Base-by-base conservation (phyloP, 2,329 filamentous ascomycete genomes). In the Penicillium sp. region DNA sequence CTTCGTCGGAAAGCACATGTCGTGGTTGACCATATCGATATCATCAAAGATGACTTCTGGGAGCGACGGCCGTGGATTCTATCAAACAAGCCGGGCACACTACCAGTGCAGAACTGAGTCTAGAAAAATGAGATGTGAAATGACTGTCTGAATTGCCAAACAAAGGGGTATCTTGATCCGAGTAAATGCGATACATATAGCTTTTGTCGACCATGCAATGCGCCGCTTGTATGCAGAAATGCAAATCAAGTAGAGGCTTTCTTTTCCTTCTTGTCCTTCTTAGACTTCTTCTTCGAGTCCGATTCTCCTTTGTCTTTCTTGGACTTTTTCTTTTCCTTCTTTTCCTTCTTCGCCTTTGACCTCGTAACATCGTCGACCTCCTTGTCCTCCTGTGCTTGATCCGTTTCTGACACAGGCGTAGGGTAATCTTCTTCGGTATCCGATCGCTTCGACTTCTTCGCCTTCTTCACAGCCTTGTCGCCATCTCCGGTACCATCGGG, bases 21-120 rank as follows among this genome's bases (percentile, higher is more conserved):
- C 37, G 80, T 87, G 28, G 77, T 94, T 29, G 84, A 90, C 63
- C 89, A 97, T 73, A 71, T 93, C 49, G 93, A 98, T 70, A 87
- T 98, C 60, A 97, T 98, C 69, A 89, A 86, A 60, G 88, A 97
- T 68, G 86, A 88, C 3, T 98, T 98, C 64, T 98, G 93, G 93
- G 78, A 88, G 54, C 78, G 77, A 59, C 77, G 90, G 63, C 89
- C 90, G 1, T 97, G 90, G 88, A 76, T 93, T 46, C 65, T 90
- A 43, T 87, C 84, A 1, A 85, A 85, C 54, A 86, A 82, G 66
- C 84, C 85, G 4, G 85, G 85, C 18, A 85, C 80, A 61, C 74
- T 84, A 57, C 82, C 82, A n/a, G 82, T 81, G 10, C 52, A 59
- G 27, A 38, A 13, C 27, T 48, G 20, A 55, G 41, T 29, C 32